Evolutionary conservation across 2,329 filamentous ascomycete species (phyloP), one percentile per base, ranked within the genome.

Genomic region (Metarhizium humberi): DNA sequence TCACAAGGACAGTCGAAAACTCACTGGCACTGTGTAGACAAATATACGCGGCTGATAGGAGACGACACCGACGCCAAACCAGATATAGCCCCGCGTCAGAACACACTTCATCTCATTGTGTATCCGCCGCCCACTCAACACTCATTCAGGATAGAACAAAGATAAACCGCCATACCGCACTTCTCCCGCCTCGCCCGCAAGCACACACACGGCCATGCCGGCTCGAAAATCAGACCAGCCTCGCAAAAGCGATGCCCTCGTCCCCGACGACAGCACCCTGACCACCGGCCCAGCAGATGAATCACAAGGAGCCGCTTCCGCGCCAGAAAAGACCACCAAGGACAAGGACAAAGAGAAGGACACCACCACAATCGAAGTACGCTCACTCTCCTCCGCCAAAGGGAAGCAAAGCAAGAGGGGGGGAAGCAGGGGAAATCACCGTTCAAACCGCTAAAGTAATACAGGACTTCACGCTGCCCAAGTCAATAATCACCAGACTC

Each of bases 401-500:
- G 18, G 13, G 18, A 45, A 20, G 18, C 14, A 42, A 25, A 25
- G 25, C 3, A 25, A 25, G 3, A 4, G 25, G 25, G 25, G 25
- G 0, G 25, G 25, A 25, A 25, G 25, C 25, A 4, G 25, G 25
- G 25, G 4, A 25, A 25, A 25, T 25, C 25, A 4, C 25, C 16
- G 40, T 16, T 40, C 30, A 36, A 40, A 6, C 25, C 7, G 32
- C 32, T 52, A 58, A 42, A 55, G 46, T 7, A 20, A 18, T 10
- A n/a, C 47, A 88, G 85, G 88, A 92, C 66, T 80, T 92, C 55
- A 85, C 78, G 58, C 77, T 94, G 14, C 89, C 89, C 36, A 90
- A 89, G 66, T 90, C 87, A 6, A 90, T 92, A 71, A 85, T 92
- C 61, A 87, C 87, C 53, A 79, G 88, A 54, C 78, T 94, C 38